Conservation (phyloP, 2,329 filamentous ascomycete genomes). For the Fonsecaea multimorphosa region DNA sequence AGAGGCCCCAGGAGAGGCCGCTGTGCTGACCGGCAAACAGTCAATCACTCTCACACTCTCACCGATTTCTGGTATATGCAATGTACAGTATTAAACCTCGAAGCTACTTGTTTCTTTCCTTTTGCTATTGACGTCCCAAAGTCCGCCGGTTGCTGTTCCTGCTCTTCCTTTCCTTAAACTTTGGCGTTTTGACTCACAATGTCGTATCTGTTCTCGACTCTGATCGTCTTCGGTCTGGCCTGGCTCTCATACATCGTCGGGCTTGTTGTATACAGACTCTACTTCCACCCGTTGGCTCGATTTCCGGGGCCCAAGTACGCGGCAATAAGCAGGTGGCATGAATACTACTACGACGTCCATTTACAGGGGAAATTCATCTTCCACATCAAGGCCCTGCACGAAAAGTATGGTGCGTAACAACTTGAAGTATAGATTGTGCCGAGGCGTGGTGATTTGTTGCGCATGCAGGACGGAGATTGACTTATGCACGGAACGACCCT, state of each 20-base stretch:
- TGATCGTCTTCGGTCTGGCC: conserved; percentile 1
- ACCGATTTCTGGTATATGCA: no score
- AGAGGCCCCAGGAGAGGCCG: no score
- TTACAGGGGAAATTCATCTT: conserved; percentile 41
- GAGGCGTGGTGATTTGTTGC: no score
- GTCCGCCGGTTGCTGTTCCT: not conserved
- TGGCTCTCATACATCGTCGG: conserved; percentile 15
- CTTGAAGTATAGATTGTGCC: no score
- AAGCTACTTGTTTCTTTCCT: conserved; percentile 1
- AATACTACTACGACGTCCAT: conserved; percentile 45
- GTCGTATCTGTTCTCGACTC: conserved; percentile 4
- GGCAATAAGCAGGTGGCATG: conserved; percentile 43
- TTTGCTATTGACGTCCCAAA: not conserved
- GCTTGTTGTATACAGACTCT: conserved; percentile 27
- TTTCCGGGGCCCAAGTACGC: conserved; percentile 46
- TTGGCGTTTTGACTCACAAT: not conserved
- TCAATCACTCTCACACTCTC: not conserved
- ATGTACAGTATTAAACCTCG: not conserved
- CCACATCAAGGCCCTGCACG: conserved; percentile 44
- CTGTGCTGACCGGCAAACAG: not conserved
- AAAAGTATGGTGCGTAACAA: conserved; percentile 41
- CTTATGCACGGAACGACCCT: not conserved
- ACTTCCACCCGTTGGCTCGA: conserved; percentile 43
- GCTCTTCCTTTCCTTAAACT: not conserved
- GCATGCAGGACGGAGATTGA: not conserved